Conservation (phyloP, 2,329 filamentous ascomycete species). For the Westerdykella aurantiaca region DNA sequence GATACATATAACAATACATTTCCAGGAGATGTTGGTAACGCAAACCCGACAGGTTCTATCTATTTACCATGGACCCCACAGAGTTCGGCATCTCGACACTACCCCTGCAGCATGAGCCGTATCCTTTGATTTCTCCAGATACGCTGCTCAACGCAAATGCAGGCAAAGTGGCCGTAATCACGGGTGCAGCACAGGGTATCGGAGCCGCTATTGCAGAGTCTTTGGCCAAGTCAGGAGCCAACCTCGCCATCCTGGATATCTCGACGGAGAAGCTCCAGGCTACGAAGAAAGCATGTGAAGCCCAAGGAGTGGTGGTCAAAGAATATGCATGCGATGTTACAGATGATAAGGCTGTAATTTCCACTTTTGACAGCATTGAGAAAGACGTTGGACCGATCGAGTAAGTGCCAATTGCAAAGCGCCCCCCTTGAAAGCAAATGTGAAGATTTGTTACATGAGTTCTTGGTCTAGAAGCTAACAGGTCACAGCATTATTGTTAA, state of each 20-base stretch:
- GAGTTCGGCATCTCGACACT: conserved; percentile 11
- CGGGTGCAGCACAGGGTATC: conserved; percentile 25
- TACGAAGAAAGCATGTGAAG: conserved; percentile 20
- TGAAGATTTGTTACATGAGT: background rate
- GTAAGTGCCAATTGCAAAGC: conserved; percentile 2
- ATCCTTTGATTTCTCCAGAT: conserved; percentile 6
- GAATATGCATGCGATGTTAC: conserved; percentile 22
- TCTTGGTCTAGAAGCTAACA: background rate
- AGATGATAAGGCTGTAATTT: conserved; percentile 8
- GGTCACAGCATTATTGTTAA: conserved; percentile 19
- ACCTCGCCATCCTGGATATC: conserved; percentile 23
- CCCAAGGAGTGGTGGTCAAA: conserved; percentile 15
- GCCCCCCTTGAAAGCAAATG: background rate
- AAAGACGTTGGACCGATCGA: conserved; percentile 20
- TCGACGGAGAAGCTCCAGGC: conserved; percentile 11
- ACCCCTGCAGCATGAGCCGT: conserved; percentile 9
- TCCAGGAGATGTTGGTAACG: no score
- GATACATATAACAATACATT: no score
- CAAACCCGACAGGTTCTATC: background rate
- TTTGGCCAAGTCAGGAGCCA: conserved; percentile 23
- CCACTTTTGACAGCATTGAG: conserved; percentile 14
- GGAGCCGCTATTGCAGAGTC: conserved; percentile 24
- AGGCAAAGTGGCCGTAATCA: conserved; percentile 24
- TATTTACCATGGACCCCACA: conserved; percentile 7
- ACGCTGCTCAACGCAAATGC: conserved; percentile 14